Conservation (phyloP, 148 eudicot species). For the Amaranthus cruentus region DNA sequence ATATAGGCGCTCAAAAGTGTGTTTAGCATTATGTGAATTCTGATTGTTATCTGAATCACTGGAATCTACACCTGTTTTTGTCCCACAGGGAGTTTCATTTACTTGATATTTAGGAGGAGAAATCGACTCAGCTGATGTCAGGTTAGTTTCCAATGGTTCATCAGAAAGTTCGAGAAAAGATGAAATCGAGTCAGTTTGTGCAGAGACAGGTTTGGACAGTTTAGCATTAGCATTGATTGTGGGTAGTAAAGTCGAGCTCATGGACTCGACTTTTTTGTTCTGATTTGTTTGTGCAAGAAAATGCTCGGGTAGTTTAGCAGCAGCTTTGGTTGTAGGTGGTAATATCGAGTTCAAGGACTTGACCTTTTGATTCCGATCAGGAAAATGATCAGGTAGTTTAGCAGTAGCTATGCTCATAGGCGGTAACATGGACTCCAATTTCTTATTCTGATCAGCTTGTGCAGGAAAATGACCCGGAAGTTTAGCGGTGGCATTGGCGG, state of each 20-base stretch:
- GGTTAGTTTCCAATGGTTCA: constrained; percentile 6
- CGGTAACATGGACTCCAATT: not conserved
- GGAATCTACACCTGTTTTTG: not conserved
- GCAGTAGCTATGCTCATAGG: not conserved
- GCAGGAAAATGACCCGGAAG: no score
- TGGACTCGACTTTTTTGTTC: constrained; percentile 2
- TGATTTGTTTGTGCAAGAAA: not conserved
- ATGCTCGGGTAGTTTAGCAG: not conserved
- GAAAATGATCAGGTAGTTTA: not conserved
- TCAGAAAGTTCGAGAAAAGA: constrained; percentile 16
- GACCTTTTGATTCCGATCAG: not conserved
- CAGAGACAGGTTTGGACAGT: constrained; percentile 16
- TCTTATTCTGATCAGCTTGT: not conserved
- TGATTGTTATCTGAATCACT: not conserved
- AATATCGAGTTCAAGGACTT: not conserved
- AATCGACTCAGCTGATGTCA: constrained; percentile 23
- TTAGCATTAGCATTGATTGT: not conserved
- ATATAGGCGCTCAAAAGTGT: constrained; percentile 18
- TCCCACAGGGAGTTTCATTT: not conserved
- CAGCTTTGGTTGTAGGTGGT: constrained; percentile 1
- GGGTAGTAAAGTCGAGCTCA: not conserved
- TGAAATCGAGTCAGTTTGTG: constrained; percentile 12
- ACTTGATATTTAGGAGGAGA: constrained; percentile 11
- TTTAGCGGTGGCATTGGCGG: no score
- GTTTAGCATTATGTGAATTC: not conserved